These are phyloP conservation scores for Fusarium tjaetaba DNA, from an alignment of 2,329 filamentous ascomycete genomes.

Conservation along the genomic window DNA sequence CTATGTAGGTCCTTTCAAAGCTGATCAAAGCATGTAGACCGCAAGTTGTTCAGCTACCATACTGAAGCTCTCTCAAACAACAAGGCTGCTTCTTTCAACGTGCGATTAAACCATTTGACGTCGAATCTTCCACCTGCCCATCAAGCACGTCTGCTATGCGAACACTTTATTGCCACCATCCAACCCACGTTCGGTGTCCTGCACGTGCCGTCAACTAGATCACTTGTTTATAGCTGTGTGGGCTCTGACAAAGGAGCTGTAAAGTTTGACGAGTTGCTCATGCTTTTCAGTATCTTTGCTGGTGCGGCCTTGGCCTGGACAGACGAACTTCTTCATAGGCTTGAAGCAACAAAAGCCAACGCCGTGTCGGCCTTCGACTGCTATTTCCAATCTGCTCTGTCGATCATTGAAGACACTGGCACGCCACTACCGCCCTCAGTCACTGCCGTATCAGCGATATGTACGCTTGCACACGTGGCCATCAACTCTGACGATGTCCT, in stretches of 20 bases:
- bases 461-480: neutral
- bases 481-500: neutral
- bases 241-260: rapidly evolving
- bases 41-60: neutral
- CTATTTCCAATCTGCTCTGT: neutral
- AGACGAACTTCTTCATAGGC: neutral
- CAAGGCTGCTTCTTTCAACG: too few relatives aligned
- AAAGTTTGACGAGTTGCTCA: neutral
- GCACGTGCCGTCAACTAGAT: neutral
- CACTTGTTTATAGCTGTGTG: neutral
- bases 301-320: slow-evolving; percentile 3
- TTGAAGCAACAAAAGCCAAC: neutral
- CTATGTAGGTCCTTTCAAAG: too few relatives aligned
- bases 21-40: neutral
- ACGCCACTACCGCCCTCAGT: neutral
- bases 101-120: neutral
- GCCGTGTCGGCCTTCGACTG: neutral
- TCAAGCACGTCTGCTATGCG: neutral
- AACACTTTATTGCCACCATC: neutral
- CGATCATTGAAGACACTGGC: neutral
- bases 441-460: neutral
- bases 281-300: slow-evolving; percentile 4
- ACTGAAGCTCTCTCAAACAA: neutral
- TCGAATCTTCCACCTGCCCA: neutral
- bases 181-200: neutral